Base-by-base conservation (phyloP, 192 early-diverging fungal species). In the Backusella morwellensis region DNA sequence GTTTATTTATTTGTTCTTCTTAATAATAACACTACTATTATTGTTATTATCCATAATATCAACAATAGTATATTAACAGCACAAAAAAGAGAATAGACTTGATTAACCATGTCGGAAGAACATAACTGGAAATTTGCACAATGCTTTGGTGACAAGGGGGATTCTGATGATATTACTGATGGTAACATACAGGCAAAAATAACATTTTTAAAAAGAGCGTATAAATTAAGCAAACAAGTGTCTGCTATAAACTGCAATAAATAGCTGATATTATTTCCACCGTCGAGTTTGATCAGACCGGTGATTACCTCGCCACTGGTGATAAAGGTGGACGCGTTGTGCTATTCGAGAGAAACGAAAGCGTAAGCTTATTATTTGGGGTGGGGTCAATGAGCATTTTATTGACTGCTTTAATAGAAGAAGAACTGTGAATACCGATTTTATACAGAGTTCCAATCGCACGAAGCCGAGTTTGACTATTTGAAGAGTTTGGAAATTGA, bases 381-480 rank as follows among this genome's bases (percentile, higher is more conserved):
- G n/a, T n/a, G n/a, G 4, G 35, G 41, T 21, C 63, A 19, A 3
- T 44, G 6, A 38, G 32, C 11, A 40, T 2, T 14, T 3, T 75
- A 54, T 41, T 26, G n/a, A 40, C 68, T 35, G 7, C 21, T n/a
- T 41, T 35, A 77, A 44, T 84, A 97, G 95, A 97, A 97, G 85
- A 94, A 96, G 80, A 90, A 91, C 21, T 97, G 96, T 87, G 96
- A 97, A 85, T 97, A 97, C 90, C 96, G 96, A 85, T 97, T 97
- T 77, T 93, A 94, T 77, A 96, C 96, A 73, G 96, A 97, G 83
- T 97, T 97, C 74, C 96, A 97, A 83, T 97, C 96, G 59, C 96
- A 97, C 82, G 96, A 97, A 87, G 95, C 96, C 35, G 95, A 97
- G 82, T 97, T 97, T 77, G 96, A 97, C 82, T 97, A 97, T 81